Evolutionary conservation across 495 filamentous ascomycete species (phyloP).

Genomic region (Coniosporium apollinis): DNA sequence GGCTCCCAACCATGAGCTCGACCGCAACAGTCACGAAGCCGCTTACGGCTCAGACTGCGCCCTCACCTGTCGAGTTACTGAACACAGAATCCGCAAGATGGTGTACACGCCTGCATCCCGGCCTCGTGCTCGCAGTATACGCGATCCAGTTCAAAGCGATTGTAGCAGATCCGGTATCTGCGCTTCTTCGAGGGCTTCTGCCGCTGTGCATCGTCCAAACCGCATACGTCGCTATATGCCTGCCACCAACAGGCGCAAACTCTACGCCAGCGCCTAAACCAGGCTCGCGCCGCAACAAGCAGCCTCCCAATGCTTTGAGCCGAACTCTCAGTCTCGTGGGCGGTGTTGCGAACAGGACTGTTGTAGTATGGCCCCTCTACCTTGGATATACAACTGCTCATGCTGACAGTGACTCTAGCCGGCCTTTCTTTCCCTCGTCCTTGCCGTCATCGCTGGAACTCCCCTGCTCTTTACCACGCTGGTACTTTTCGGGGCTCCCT

Average conservation of each 20-base stretch:
- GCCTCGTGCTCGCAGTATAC: conserved; percentile 43
- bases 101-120: conserved; percentile 48
- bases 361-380: too few species aligned
- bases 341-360: conserved; percentile 11
- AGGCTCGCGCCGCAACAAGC: conserved; percentile 17
- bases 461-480: conserved; percentile 46
- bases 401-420: conserved; percentile 32
- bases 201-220: conserved; percentile 48
- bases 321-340: conserved; percentile 11
- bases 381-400: neutral
- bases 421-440: conserved; percentile 40
- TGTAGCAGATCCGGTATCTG: conserved; percentile 51
- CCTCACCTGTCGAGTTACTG: conserved; percentile 29
- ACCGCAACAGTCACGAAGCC: neutral
- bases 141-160: conserved; percentile 45
- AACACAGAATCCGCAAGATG: conserved; percentile 28
- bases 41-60: conserved; percentile 1
- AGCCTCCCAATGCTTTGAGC: too few species aligned
- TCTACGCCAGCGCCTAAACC: conserved; percentile 15
- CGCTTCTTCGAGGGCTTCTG: conserved; percentile 44
- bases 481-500: conserved; percentile 79
- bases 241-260: conserved; percentile 42
- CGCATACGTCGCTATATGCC: conserved; percentile 51
- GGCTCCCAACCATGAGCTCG: neutral
- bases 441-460: conserved; percentile 36